Percentiles rank a stretch among this genome's conserved stretches.
phyloP scores from a whole-genome alignment of 371 early-diverging fungal genomes.

The Paraphysoderma sedebokerense region DNA sequence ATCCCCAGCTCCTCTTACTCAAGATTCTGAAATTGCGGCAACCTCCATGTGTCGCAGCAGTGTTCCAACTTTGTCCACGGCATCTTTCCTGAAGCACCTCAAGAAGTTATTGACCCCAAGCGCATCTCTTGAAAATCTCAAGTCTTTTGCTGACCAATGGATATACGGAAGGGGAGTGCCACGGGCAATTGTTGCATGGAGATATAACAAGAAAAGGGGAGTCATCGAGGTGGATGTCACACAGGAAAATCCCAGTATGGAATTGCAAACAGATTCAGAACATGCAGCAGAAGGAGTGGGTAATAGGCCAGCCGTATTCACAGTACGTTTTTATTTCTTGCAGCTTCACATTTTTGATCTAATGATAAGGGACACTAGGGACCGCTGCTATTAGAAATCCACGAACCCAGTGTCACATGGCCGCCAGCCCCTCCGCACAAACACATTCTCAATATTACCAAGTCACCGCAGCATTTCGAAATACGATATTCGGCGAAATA shows the following conservation, averaged over 20 bases:
- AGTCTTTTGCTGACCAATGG: not conserved
- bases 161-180: not conserved
- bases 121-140: not conserved
- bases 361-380: not conserved
- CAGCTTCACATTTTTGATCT: not conserved
- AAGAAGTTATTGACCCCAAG: not conserved
- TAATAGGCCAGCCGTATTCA: not conserved
- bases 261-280: not conserved
- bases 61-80: not conserved
- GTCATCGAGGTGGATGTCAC: not conserved
- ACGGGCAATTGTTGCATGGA: not conserved
- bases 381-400: too few species aligned
- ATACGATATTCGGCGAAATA: not conserved
- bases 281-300: too few species aligned
- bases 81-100: not conserved
- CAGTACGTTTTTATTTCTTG: not conserved
- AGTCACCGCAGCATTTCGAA: not conserved
- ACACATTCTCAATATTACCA: not conserved
- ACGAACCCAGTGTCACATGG: too few species aligned
- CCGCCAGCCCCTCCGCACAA: too few species aligned
- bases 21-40: too few species aligned
- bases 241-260: not conserved
- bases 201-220: not conserved
- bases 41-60: not conserved
- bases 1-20: too few species aligned